A percentile compares a stretch with the other conserved stretches of the same genome.
These are phyloP conservation scores for Alternaria burnsii DNA, from an alignment of 2,329 filamentous ascomycete species.

Conservation along the genomic window DNA sequence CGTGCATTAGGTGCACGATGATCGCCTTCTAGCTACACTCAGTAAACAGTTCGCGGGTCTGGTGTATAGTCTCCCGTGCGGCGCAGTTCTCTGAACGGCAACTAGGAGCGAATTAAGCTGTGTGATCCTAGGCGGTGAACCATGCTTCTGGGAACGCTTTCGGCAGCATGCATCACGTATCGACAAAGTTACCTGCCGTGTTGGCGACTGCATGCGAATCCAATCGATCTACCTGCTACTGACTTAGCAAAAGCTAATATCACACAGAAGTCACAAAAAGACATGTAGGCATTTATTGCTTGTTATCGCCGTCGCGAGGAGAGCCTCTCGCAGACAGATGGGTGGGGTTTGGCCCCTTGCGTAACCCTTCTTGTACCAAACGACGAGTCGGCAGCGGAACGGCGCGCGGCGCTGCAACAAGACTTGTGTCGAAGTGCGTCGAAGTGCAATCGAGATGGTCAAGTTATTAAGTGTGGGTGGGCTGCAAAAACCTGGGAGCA, in stretches of 20 bases:
- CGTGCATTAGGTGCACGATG: background rate
- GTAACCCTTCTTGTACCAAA: conserved; percentile 15
- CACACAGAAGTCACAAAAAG: conserved; percentile 2
- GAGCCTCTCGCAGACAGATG: background rate
- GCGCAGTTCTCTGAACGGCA: conserved; percentile 23
- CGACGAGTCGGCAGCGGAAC: conserved; percentile 30
- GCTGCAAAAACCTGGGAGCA: conserved; percentile 7
- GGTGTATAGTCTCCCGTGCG: conserved; percentile 1
- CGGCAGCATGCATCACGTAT: conserved; percentile 6
- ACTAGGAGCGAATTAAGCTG: conserved; percentile 27
- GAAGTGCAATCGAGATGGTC: conserved; percentile 24
- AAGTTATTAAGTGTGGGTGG: background rate
- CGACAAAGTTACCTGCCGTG: conserved; percentile 10
- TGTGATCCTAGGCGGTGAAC: conserved; percentile 28
- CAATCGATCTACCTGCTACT: background rate
- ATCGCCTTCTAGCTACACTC: conserved; percentile 1
- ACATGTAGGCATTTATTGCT: background rate
- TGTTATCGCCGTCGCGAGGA: conserved; percentile 1
- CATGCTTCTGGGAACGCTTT: conserved; percentile 24
- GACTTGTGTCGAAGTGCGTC: conserved; percentile 2
- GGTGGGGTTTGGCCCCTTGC: conserved; percentile 10
- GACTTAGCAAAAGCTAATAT: conserved; percentile 1
- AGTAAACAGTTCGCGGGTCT: conserved; percentile 7
- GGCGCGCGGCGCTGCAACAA: conserved; percentile 33
- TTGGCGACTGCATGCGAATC: conserved; percentile 10